Evolutionary conservation across 768 basidiomycete species (phyloP), one percentile per base, ranked within the genome.

Genomic region (Daedaleopsis nitida): DNA sequence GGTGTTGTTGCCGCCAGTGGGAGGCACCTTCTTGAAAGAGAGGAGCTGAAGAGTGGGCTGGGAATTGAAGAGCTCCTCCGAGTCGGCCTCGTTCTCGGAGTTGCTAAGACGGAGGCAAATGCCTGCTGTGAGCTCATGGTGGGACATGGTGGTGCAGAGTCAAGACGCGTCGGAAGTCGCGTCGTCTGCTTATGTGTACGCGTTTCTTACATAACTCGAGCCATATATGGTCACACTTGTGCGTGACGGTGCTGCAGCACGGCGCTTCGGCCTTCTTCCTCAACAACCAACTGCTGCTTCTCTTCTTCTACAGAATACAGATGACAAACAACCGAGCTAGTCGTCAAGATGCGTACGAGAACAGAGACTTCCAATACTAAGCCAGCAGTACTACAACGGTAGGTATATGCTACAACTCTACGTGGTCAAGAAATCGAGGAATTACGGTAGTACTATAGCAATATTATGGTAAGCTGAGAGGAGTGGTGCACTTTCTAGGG

Each of bases 1-100:
- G 12, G 44, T 59, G 67, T 61, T 70, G n/a, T 70, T 65, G 10
- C 72, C 70, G 51, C 73, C 69, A 7, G 77, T 67, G 47, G 68
- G 75, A 14, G 75, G 66, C 43, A 97, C 88, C 70, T 87, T 87
- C 75, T 94, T 96, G 64, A 94, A 84, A 43, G 87, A 90, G 51
- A 98, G 83, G 48, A 96, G 75, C 69, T 98, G 96, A 0, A 97
- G 76, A 17, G 84, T 82, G 2, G 84, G 84, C 7, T 73, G 65
- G 11, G 70, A 67, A 43, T 61, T 67, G 57, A 69, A 72, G 21
- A 76, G 43, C 4, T 55, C 52, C 1, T 55, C 52, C 1, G 70
- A 65, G 52, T 86, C 83, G 17, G 39, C 39, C 13, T 75, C 72
- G 16, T 78, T 76, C n/a, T 71, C 68, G 1, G 83, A 77, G 44